Percentiles rank a stretch among this genome's conserved stretches.
phyloP scores from a whole-genome alignment of 2,329 filamentous ascomycete genomes.

The Aureobasidium zeae region DNA sequence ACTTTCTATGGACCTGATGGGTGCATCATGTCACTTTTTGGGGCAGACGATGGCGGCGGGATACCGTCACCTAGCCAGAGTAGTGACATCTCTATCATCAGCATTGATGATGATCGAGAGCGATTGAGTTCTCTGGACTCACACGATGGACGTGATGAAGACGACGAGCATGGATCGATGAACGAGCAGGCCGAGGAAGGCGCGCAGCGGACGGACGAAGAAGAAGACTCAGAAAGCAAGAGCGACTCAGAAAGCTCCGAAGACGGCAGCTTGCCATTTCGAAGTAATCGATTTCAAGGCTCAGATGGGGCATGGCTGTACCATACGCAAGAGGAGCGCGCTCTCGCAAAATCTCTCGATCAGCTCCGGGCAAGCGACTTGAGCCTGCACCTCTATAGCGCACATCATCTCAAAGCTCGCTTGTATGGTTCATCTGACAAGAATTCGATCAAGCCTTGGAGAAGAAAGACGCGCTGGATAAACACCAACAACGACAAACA shows the following conservation, averaged over 20 bases:
- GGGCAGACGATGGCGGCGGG: conserved; percentile 3
- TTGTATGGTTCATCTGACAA: conserved; percentile 11
- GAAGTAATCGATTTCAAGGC: conserved; percentile 56
- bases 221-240: not conserved
- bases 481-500: conserved; percentile 25
- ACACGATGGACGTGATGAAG: not conserved
- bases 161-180: not conserved
- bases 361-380: conserved; percentile 58
- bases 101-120: not conserved
- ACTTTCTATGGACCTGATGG: too few species aligned
- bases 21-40: conserved; percentile 14
- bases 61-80: conserved; percentile 6
- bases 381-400: conserved; percentile 68
- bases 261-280: not conserved
- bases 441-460: conserved; percentile 27
- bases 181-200: not conserved
- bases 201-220: not conserved
- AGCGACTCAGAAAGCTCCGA: conserved; percentile 7
- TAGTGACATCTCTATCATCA: conserved; percentile 12
- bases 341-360: conserved; percentile 54
- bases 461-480: conserved; percentile 35
- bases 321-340: conserved; percentile 53
- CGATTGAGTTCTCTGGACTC: not conserved
- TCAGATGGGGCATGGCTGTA: conserved; percentile 56
- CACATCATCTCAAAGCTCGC: conserved; percentile 57